A percentile compares a stretch with the other conserved stretches of the same genome.
phyloP scores from a whole-genome alignment of 139 green algal genomes.

The Pseudopediastrum boryanum region DNA sequence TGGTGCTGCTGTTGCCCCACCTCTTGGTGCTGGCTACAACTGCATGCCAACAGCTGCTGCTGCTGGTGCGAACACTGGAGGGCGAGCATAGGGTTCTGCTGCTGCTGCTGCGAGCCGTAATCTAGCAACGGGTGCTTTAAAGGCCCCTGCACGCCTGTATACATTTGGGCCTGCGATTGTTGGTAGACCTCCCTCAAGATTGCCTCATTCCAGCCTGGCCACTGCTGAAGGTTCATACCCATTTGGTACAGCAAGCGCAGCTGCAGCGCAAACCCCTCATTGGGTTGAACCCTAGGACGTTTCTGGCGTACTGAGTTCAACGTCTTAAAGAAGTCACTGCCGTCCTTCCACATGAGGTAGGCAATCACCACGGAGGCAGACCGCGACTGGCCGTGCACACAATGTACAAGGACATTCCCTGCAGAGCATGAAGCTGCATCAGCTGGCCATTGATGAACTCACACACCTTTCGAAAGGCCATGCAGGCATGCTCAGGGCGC shows the following conservation, averaged over 20 bases:
- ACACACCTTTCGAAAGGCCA: background rate
- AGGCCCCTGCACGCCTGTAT: no score
- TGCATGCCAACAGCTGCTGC: background rate
- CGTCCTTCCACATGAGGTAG: background rate
- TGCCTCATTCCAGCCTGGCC: background rate
- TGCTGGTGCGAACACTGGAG: conserved; percentile 1
- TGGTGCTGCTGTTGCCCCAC: conserved; percentile 1
- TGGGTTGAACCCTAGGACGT: background rate
- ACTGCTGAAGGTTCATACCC: background rate
- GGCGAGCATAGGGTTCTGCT: background rate
- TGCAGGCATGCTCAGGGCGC: background rate
- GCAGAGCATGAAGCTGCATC: background rate
- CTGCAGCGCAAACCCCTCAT: conserved; percentile 2
- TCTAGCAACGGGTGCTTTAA: no score
- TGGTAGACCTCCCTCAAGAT: background rate
- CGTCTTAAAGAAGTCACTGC: background rate
- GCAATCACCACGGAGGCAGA: background rate
- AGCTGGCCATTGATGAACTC: background rate
- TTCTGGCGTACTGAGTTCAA: background rate
- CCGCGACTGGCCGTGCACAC: conserved; percentile 9
- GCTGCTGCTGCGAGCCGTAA: no score
- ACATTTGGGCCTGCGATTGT: background rate
- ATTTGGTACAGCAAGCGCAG: background rate
- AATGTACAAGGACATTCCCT: conserved; percentile 8
- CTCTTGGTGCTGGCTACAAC: background rate